These are phyloP conservation scores for Musa beccarii DNA, from an alignment of 176 grass and related monocot genomes.

Conservation along the genomic window DNA sequence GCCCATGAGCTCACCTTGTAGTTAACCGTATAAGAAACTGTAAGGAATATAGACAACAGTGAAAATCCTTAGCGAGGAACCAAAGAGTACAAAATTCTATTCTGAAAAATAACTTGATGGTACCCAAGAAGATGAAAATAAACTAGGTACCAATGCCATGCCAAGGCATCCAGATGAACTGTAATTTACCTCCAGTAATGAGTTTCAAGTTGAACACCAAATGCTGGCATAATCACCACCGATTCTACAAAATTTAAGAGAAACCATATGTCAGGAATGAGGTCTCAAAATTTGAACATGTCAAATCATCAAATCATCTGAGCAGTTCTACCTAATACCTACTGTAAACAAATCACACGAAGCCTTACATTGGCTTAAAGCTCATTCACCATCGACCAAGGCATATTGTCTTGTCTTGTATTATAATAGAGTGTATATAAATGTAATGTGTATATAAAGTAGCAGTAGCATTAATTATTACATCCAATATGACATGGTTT, in stretches of 20 bases:
- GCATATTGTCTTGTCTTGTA: neutral
- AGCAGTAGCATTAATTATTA: neutral
- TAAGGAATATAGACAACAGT: no score
- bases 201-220: slow-evolving; percentile 72
- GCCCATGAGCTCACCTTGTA: no score
- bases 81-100: no score
- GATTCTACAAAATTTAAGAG: slow-evolving; percentile 43
- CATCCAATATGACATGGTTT: neutral
- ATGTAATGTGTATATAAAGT: no score
- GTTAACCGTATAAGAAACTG: no score
- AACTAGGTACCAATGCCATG: no score
- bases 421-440: neutral
- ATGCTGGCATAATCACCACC: slow-evolving; percentile 60
- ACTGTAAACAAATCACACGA: neutral
- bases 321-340: neutral
- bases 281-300: no score
- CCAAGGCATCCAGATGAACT: no score
- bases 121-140: no score
- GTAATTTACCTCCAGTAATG: slow-evolving; percentile 58
- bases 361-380: neutral
- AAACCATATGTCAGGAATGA: slow-evolving; percentile 1
- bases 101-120: no score
- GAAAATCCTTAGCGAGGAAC: no score
- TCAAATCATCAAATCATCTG: neutral
- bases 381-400: neutral